Evolutionary conservation across 345 rosid species (phyloP), one percentile per base, ranked within the genome.

Genomic region (Rhodomyrtus tomentosa): DNA sequence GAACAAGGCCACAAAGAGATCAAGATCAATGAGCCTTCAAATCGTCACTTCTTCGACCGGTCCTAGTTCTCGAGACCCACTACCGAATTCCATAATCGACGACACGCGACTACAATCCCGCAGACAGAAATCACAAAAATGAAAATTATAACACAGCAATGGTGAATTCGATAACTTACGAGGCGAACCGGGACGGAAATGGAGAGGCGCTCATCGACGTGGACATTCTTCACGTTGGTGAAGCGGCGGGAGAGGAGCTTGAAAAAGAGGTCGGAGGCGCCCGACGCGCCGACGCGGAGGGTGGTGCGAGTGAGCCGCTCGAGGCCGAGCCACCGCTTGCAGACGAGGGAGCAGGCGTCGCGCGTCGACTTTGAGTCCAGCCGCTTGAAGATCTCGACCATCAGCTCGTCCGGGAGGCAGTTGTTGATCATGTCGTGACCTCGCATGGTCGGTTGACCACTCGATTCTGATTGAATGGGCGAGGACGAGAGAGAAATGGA

Each of bases 271-370:
- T 95, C 95, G 14, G 99, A 94, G 51, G 89, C 86, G 52, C 94
- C 87, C 11, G 99, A 93, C 25, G 99, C 98, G 87, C 96, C 96
- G 86, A 94, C 91, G 38, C 98, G 96, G 82, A 96, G 95, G 53
- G 96, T 95, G 82, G 96, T 86, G 40, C 98, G 96, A 89, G 92
- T 90, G 87, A 95, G 90, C 1, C 99, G 94, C 81, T 95, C 98
- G 55, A 96, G 95, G 45, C 85, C 32, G 36, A 93, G 91, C 99
- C 99, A 96, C 53, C 99, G 96, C 85, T 87, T 91, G 92, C 99
- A 96, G 87, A 95, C 98, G 87, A 96, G 95, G 24, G 99, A 95
- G 84, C 96, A 95, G 79, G 98, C 91, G 83, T 96, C 99, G 51
- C 90, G 96, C 88, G 87, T 87, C 25, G 88, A 54, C 87, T 95